Evolutionary conservation across 805 yeast species (phyloP), one percentile per base, ranked within the genome.

Genomic region (Sugiyamaella boreocaroliniensis): DNA sequence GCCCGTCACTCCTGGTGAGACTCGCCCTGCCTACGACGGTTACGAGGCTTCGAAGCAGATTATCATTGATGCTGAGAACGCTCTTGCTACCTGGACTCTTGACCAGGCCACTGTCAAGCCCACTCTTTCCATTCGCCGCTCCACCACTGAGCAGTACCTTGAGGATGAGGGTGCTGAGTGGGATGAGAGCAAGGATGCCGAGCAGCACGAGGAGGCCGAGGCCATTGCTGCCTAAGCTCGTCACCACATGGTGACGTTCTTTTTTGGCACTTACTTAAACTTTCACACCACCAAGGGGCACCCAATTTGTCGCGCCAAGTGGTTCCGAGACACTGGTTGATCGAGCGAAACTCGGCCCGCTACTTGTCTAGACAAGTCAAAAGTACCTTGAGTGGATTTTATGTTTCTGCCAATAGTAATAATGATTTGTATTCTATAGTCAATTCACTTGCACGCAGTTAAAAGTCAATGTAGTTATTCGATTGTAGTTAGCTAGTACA

Each of bases 1-100:
- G 61, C 96, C 98, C 59, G 97, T 93, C 60, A 92, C 97, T 62
- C 99, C 99, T 59, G 99, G 99, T 78, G 98, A 92, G 79, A 85
- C 96, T 61, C 89, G 98, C 79, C 92, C 96, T 48, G 92, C 96
- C 56, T 92, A 93, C 74, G 98, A 93, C 68, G 98, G 98, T 62
- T 92, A 89, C 72, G 97, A 92, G 71, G 96, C 97, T 55, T 86
- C 97, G 58, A 90, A 89, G 79, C 98, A 93, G 79, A 89, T 93
- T 76, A 89, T 93, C 68, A 86, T 89, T 70, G 98, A 92, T 72
- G 93, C 95, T 62, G 99, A 92, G 78, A 85, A 83, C 63, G 96
- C 97, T 58, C 80, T 92, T 67, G 95, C 95, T 58, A 80, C 89
- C 57, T 92, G 99, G 99, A 93, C 98, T 63, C 79, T 90, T 67